Conservation (phyloP, 2,329 filamentous ascomycete genomes). For the Beauveria caledonica region DNA sequence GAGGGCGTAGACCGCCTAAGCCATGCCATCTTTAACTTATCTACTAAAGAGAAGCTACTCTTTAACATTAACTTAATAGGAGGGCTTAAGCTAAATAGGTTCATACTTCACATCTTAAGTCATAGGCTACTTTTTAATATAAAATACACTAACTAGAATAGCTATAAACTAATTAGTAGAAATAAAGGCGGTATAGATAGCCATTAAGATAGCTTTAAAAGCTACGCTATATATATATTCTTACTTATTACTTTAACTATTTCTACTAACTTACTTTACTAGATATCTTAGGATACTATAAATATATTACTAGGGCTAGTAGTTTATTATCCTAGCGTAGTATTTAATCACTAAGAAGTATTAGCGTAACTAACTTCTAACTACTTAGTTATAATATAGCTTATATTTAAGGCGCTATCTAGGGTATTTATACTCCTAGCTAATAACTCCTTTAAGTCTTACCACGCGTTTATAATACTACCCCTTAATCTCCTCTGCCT, state of each 20-base stretch:
- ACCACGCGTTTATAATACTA: neutral
- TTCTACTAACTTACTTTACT: neutral
- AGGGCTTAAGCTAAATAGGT: neutral
- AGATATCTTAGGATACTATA: neutral
- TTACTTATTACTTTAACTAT: too few relatives aligned
- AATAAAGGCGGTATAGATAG: neutral
- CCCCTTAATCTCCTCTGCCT: neutral
- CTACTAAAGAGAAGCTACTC: neutral
- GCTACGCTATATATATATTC: neutral
- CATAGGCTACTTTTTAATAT: too few relatives aligned
- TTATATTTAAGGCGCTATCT: neutral
- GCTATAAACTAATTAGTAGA: neutral
- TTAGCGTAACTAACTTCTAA: neutral
- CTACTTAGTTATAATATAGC: neutral
- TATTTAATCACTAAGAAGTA: neutral
- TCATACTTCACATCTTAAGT: neutral
- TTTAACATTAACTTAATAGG: neutral
- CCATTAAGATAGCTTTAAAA: slow-evolving; percentile 1
- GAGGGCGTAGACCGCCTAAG: neutral
- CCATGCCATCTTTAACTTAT: neutral
- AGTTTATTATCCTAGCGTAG: neutral
- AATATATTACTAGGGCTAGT: neutral
- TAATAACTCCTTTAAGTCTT: neutral
- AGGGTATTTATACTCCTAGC: neutral
- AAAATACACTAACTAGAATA: neutral